These are phyloP conservation scores for Termitomyces sp. DNA, from an alignment of 768 basidiomycete genomes.

Conservation along the genomic window DNA sequence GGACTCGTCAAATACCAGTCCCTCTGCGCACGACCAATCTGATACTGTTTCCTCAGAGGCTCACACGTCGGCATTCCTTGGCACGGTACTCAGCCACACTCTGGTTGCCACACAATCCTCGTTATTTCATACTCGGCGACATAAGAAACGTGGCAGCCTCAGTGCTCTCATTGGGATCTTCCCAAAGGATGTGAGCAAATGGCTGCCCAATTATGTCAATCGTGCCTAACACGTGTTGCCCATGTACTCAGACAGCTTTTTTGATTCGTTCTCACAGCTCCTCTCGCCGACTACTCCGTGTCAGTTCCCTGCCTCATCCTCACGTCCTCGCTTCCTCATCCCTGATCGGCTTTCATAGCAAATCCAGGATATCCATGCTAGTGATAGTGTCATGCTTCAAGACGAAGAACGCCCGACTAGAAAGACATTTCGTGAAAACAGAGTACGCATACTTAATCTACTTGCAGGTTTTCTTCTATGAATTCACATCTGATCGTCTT, in stretches of 20 bases:
- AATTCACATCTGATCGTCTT: conserved; percentile 7
- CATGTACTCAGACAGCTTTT: conserved; percentile 30
- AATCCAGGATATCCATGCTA: conserved; percentile 7
- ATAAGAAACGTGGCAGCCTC: conserved; percentile 17
- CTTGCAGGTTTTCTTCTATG: conserved; percentile 3
- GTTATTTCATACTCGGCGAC: conserved; percentile 6
- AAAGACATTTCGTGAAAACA: conserved; percentile 39
- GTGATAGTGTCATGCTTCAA: conserved; percentile 12
- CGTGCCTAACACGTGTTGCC: conserved; percentile 47
- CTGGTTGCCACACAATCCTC: conserved; percentile 7
- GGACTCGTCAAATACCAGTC: background rate
- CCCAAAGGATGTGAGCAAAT: conserved; percentile 27
- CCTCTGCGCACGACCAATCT: background rate
- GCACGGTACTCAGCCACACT: conserved; percentile 7
- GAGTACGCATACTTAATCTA: conserved; percentile 24
- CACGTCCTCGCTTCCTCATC: background rate
- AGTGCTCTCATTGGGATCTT: conserved; percentile 20
- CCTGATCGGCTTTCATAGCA: background rate
- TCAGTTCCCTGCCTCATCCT: conserved; percentile 12
- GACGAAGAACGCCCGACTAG: conserved; percentile 35
- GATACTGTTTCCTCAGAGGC: conserved; percentile 3
- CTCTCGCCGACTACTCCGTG: conserved; percentile 24
- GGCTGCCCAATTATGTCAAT: conserved; percentile 9
- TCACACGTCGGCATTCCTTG: conserved; percentile 2
- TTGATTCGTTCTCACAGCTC: conserved; percentile 35